phyloP scores from a whole-genome alignment of 441 rosid genomes.

The Pelargonium exstipulatum region DNA sequence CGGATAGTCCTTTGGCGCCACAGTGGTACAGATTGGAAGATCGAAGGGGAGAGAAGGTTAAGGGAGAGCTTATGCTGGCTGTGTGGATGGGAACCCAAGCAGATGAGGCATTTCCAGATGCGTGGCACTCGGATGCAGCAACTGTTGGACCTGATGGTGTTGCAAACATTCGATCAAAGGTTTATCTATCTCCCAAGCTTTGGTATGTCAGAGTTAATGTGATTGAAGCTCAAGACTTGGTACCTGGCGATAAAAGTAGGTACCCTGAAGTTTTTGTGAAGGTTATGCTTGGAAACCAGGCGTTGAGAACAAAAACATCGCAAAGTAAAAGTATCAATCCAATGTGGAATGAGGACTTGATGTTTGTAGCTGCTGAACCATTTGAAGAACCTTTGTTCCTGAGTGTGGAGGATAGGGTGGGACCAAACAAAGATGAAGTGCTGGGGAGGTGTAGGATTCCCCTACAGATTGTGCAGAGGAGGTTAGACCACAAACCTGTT shows the following conservation, averaged over 20 bases:
- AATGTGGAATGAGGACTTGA: slow-evolving; percentile 68
- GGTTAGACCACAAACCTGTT: slow-evolving; percentile 61
- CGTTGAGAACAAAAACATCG: slow-evolving; percentile 44
- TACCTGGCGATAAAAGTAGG: slow-evolving; percentile 54
- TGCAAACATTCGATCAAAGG: slow-evolving; percentile 48
- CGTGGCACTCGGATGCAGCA: slow-evolving; percentile 81
- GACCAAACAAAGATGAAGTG: slow-evolving; percentile 46
- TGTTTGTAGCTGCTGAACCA: slow-evolving; percentile 69
- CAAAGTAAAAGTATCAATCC: slow-evolving; percentile 55
- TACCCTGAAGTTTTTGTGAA: slow-evolving; percentile 63
- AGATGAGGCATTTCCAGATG: slow-evolving; percentile 77
- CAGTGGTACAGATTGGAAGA: slow-evolving; percentile 87
- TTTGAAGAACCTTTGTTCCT: slow-evolving; percentile 57
- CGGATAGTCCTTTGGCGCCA: slow-evolving; percentile 90
- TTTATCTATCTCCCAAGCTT: slow-evolving; percentile 60
- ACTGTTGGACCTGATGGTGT: slow-evolving; percentile 41
- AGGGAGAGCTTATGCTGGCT: slow-evolving; percentile 86
- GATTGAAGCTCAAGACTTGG: slow-evolving; percentile 70
- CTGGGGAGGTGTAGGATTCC: slow-evolving; percentile 49
- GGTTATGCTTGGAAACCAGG: slow-evolving; percentile 54
- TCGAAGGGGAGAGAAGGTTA: slow-evolving; percentile 51
- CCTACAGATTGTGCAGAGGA: slow-evolving; percentile 45
- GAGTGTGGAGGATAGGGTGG: slow-evolving; percentile 50
- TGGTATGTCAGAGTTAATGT: slow-evolving; percentile 74
- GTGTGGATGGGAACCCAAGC: slow-evolving; percentile 96